These are phyloP conservation scores for Metahyphopichia silvanorum DNA, from an alignment of 805 yeast genomes.

Conservation along the genomic window DNA sequence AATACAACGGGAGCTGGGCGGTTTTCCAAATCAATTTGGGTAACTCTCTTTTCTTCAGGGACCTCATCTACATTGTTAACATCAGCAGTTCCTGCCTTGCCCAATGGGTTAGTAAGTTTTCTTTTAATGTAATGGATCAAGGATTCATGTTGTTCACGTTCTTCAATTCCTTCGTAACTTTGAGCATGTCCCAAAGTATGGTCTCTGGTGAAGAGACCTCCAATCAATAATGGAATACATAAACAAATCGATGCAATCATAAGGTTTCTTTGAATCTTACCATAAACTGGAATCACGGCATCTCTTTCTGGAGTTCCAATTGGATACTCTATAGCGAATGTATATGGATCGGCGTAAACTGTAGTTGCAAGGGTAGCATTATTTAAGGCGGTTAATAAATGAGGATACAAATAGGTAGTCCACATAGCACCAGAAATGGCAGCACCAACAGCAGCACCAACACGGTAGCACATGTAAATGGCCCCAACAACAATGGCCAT, in stretches of 20 bases:
- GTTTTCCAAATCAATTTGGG: no score
- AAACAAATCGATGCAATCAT: constrained; percentile 41
- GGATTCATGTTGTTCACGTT: constrained; percentile 8
- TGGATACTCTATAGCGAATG: constrained; percentile 41
- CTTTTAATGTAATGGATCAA: not conserved
- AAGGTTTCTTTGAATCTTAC: constrained; percentile 52
- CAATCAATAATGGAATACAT: constrained; percentile 18
- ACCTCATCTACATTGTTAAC: no score
- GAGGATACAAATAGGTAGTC: constrained; percentile 10
- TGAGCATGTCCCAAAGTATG: constrained; percentile 29
- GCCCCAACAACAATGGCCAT: constrained; percentile 15
- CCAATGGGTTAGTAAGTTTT: constrained; percentile 1
- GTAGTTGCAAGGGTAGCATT: constrained; percentile 37
- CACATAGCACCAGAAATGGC: constrained; percentile 18
- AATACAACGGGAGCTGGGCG: no score
- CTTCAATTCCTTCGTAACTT: constrained; percentile 6
- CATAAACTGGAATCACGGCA: constrained; percentile 53
- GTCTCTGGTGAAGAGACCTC: constrained; percentile 48
- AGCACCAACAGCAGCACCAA: constrained; percentile 17
- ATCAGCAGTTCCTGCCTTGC: no score
- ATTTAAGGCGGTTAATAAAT: not conserved
- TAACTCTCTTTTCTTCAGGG: no score
- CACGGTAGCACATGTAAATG: constrained; percentile 11
- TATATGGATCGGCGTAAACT: constrained; percentile 52
- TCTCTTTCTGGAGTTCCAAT: constrained; percentile 61